These are phyloP conservation scores for Solanum corneliomulleri DNA, from an alignment of 257 asterid species.

Conservation along the genomic window DNA sequence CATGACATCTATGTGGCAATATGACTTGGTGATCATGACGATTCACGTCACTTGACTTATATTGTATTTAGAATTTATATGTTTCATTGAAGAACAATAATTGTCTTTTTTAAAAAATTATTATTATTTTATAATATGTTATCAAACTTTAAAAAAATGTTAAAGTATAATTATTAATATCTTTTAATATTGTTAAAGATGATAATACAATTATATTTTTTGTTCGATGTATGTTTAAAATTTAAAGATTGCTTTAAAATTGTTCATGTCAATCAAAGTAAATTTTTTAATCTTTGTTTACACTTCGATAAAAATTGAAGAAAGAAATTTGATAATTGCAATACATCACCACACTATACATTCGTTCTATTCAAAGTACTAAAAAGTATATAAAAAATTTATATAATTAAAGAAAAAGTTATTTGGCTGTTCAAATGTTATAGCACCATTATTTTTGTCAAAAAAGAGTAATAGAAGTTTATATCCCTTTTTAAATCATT, in stretches of 20 bases:
- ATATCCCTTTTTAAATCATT: background rate
- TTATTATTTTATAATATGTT: background rate
- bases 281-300: background rate
- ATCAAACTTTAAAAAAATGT: background rate
- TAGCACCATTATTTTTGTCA: background rate
- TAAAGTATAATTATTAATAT: background rate
- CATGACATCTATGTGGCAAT: background rate
- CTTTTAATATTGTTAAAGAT: background rate
- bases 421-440: background rate
- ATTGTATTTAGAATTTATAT: background rate
- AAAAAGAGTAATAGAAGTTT: background rate
- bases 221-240: background rate
- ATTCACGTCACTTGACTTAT: background rate
- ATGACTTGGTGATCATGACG: background rate
- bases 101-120: background rate
- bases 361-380: background rate
- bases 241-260: background rate
- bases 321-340: background rate
- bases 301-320: background rate
- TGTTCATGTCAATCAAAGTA: background rate
- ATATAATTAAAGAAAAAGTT: background rate
- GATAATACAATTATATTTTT: background rate
- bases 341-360: background rate
- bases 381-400: background rate
- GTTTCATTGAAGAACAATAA: background rate